Percentiles rank a stretch among this genome's conserved stretches.
Conservation (phyloP, 2,329 filamentous ascomycete genomes). For the Colletotrichum truncatum region DNA sequence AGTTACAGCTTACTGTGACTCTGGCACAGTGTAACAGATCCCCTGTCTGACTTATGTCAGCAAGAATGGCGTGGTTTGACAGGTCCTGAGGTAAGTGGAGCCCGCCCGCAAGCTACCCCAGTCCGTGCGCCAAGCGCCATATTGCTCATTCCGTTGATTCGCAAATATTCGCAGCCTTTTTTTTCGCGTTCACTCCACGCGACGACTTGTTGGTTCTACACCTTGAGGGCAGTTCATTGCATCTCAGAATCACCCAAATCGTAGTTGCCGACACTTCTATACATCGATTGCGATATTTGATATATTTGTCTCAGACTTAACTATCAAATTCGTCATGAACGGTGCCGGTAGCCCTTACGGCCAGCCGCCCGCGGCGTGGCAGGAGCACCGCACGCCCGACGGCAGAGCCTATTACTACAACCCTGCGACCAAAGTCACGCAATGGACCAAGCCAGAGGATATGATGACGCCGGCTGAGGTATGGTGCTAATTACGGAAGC, state of each 20-base stretch:
- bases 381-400: constrained; percentile 82
- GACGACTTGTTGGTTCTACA: not conserved
- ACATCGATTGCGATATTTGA: not conserved
- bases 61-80: not conserved
- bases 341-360: constrained; percentile 58
- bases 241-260: not conserved
- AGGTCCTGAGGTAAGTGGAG: not conserved
- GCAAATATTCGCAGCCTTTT: constrained; percentile 21
- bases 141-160: constrained; percentile 16
- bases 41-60: constrained; percentile 14
- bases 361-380: constrained; percentile 70
- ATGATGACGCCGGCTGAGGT: constrained; percentile 87
- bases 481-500: constrained; percentile 34
- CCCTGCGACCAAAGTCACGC: constrained; percentile 81
- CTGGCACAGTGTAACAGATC: constrained; percentile 1
- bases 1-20: not conserved
- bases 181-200: constrained; percentile 12
- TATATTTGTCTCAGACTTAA: not conserved
- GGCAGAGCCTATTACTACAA: constrained; percentile 95
- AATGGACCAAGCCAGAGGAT: constrained; percentile 94
- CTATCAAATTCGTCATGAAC: constrained; percentile 59
- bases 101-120: constrained; percentile 5
- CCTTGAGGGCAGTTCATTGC: not conserved
- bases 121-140: constrained; percentile 22
- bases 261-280: not conserved